Evolutionary conservation across 257 asterid species (phyloP), one percentile per base, ranked within the genome.

Genomic region (Sherardia arvensis): DNA sequence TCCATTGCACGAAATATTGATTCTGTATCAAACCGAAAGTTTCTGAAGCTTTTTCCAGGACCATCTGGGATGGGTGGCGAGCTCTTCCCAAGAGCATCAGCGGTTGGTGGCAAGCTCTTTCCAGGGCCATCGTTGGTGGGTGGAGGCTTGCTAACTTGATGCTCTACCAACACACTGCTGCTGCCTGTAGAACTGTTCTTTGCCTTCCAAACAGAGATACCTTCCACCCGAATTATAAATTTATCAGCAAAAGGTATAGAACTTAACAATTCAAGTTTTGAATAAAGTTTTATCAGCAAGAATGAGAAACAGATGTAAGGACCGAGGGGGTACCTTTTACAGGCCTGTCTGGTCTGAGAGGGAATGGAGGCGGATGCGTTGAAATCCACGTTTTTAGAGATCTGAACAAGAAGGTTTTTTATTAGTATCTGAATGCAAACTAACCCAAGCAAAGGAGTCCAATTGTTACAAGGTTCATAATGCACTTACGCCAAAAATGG

Each of bases 371-470:
- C 60, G 79, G 90, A 75, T 85, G 95, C 63, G 78, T 62, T 18
- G 90, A 79, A 58, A 87, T 87, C 97, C 97, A 87, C 14, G 83
- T 73, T 73, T 73, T 83, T 66, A 90, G 75, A 69, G 97, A 84
- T 68, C 95, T 90, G 84, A 70, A 76, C 6, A 30, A 34, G 64
- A 68, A 59, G 28, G 64, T 43, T 60, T 33, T 38, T 51, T 22
- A 30, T 40, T 34, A 12, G 54, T 53, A 53, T 48, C 54, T 61
- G 22, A 58, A 29, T 45, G 0, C 22, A 25, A 49, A 45, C 26
- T 12, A 40, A 47, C 18, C 17, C 1, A 43, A 53, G 27, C 27
- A 60, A 22, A 51, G 18, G 48, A 34, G 23, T 45, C 30, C 47
- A 33, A n/a, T 58, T 11, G 77, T 53, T 48, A 40, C 7, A 68